phyloP scores from a whole-genome alignment of 2,329 filamentous ascomycete genomes.

The Elsinoe australis region DNA sequence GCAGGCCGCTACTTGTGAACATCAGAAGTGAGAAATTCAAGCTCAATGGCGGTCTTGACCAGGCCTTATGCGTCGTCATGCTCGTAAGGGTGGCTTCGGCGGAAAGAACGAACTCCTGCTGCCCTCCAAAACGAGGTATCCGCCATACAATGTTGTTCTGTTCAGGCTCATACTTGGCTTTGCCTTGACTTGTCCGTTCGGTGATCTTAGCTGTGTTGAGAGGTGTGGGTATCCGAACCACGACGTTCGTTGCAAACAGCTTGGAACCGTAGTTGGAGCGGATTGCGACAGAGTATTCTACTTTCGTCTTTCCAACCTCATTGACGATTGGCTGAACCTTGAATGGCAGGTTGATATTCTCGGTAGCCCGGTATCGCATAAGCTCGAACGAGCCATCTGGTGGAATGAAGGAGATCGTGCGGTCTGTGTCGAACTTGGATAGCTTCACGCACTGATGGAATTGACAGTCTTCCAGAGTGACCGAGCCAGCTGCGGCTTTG shows the following conservation, averaged over 20 bases:
- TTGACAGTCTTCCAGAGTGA: conserved; percentile 94
- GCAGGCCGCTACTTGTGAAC: conserved; percentile 90
- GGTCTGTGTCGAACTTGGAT: conserved; percentile 90
- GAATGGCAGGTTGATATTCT: conserved; percentile 98
- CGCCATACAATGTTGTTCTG: conserved; percentile 99
- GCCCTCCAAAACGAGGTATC: conserved; percentile 96
- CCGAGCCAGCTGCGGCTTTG: conserved; percentile 88
- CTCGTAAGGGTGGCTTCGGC: conserved; percentile 88
- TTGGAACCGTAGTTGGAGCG: conserved; percentile 95
- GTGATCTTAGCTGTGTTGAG: conserved; percentile 93
- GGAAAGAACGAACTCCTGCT: conserved; percentile 89
- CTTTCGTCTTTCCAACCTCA: conserved; percentile 91
- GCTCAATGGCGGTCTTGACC: conserved; percentile 87
- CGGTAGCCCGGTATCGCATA: conserved; percentile 96
- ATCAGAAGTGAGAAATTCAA: conserved; percentile 90
- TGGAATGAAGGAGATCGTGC: conserved; percentile 94
- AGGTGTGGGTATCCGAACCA: conserved; percentile 88
- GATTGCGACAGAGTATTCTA: conserved; percentile 96
- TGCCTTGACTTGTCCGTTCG: conserved; percentile 88
- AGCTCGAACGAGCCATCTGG: conserved; percentile 97
- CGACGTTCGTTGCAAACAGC: conserved; percentile 92
- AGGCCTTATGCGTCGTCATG: conserved; percentile 97
- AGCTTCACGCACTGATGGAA: conserved; percentile 99
- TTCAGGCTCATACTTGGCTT: conserved; percentile 95
- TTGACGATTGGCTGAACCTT: conserved; percentile 98